Evolutionary conservation across 1,284 basidiomycete species (phyloP).

Genomic region (Puccinia triticina): DNA sequence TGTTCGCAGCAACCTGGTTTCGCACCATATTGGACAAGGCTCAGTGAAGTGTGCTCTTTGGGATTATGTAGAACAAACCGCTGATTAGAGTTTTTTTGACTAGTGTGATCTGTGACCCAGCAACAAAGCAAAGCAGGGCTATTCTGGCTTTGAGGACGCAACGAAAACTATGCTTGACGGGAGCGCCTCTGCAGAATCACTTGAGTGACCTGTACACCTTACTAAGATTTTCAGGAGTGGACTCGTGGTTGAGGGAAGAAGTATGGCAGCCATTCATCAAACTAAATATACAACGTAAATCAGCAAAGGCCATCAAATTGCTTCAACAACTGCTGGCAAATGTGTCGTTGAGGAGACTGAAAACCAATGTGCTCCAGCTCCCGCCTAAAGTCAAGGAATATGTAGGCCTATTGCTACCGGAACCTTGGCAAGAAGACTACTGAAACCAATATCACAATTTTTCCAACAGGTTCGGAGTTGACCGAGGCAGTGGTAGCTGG

Average conservation of each 20-base stretch:
- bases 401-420: neutral
- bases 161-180: neutral
- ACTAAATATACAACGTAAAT: neutral
- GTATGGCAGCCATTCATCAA: neutral
- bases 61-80: neutral
- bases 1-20: conserved; percentile 2
- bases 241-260: neutral
- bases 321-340: too few relatives aligned
- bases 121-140: neutral
- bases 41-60: neutral
- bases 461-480: neutral
- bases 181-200: neutral
- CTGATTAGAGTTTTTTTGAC: neutral
- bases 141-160: neutral
- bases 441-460: neutral
- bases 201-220: conserved; percentile 8
- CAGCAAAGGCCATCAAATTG: neutral
- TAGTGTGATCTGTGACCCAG: neutral
- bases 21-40: conserved; percentile 15
- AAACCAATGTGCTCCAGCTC: neutral
- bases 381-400: neutral
- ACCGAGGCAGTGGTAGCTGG: neutral
- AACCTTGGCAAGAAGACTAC: conserved; percentile 16
- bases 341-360: conserved; percentile 4
- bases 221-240: neutral